Evolutionary conservation across 495 filamentous ascomycete genomes (phyloP).

Genomic region (Extremus antarcticus): DNA sequence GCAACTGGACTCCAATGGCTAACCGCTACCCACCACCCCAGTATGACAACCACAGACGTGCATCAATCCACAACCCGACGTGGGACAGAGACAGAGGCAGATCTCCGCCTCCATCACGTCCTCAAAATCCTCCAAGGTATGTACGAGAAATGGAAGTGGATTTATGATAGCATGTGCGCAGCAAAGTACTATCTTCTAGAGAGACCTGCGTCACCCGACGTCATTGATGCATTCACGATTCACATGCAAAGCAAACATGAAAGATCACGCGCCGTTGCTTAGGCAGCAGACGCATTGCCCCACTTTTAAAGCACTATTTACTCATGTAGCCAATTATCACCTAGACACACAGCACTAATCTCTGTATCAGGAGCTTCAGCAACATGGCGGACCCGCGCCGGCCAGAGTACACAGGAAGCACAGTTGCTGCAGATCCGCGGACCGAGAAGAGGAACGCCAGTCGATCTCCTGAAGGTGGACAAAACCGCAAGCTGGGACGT

Average conservation of each 20-base stretch:
- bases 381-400: neutral
- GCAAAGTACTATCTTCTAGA: too few species aligned
- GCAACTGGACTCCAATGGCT: neutral
- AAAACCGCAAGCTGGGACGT: neutral
- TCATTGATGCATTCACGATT: too few species aligned
- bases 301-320: neutral
- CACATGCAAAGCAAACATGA: neutral
- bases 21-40: neutral
- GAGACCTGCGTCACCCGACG: too few species aligned
- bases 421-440: neutral
- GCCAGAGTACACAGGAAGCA: neutral
- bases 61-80: neutral
- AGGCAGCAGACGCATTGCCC: neutral
- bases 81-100: neutral
- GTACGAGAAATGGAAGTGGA: too few species aligned
- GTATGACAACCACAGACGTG: neutral
- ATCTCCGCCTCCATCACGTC: neutral
- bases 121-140: neutral
- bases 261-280: too few species aligned
- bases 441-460: neutral
- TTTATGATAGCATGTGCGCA: too few species aligned
- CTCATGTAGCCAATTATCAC: too few species aligned
- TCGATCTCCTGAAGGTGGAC: conserved; percentile 4
- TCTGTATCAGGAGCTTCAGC: neutral
- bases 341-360: too few species aligned